Evolutionary conservation across 2,329 filamentous ascomycete genomes (phyloP).

Genomic region (Aphanoascus verrucosus): DNA sequence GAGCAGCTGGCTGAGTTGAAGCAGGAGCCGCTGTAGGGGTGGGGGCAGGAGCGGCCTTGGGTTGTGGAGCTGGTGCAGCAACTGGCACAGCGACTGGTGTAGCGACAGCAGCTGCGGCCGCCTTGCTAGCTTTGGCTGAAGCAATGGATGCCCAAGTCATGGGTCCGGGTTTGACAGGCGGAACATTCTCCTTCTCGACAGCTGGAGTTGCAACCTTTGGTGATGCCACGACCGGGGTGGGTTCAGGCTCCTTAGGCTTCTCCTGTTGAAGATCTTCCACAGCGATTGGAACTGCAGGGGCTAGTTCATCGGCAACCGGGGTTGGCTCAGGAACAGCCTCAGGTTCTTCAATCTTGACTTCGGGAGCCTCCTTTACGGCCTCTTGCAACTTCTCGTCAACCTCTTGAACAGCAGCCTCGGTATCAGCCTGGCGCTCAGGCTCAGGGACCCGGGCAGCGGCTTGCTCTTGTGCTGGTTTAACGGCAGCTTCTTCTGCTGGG

Average conservation of each 20-base stretch:
- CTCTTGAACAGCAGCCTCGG: conserved; percentile 39
- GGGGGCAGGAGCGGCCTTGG: conserved; percentile 25
- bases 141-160: conserved; percentile 57
- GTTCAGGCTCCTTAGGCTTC: conserved; percentile 54
- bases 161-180: conserved; percentile 42
- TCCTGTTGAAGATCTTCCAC: conserved; percentile 41
- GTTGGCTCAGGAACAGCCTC: conserved; percentile 15
- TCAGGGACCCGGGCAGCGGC: conserved; percentile 34
- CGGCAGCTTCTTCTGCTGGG: conserved; percentile 33
- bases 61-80: conserved; percentile 24
- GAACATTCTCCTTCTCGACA: conserved; percentile 44
- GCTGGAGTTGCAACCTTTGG: conserved; percentile 32
- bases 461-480: conserved; percentile 24
- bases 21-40: conserved; percentile 29
- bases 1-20: conserved; percentile 27
- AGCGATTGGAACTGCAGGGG: conserved; percentile 14
- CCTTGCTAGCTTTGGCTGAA: conserved; percentile 34
- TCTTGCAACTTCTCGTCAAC: conserved; percentile 66
- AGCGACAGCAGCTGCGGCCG: conserved; percentile 28
- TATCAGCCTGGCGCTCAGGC: conserved; percentile 27
- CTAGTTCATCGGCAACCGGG: background rate
- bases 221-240: conserved; percentile 46
- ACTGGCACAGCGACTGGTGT: conserved; percentile 23
- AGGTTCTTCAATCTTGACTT: conserved; percentile 29
- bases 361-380: conserved; percentile 21